These are phyloP conservation scores for Salvia splendens DNA, from an alignment of 257 asterid species.

Conservation along the genomic window DNA sequence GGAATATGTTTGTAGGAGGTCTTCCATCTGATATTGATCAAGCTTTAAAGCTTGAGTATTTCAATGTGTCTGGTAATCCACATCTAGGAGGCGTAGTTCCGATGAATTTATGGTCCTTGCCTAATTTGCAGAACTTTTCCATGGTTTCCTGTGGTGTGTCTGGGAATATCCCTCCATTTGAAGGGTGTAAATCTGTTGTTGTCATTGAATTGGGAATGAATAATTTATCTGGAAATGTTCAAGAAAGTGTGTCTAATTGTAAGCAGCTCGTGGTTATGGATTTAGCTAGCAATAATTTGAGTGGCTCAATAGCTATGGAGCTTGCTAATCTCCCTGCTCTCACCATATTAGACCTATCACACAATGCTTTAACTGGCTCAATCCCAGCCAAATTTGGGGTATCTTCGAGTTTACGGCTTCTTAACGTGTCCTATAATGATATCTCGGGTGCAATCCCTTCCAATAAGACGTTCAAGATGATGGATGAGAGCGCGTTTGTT, in stretches of 20 bases:
- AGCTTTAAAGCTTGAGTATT: conserved; percentile 60
- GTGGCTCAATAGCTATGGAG: conserved; percentile 65
- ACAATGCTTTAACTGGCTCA: conserved; percentile 60
- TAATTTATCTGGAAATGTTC: conserved; percentile 65
- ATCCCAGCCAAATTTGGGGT: conserved; percentile 56
- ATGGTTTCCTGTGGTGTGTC: conserved; percentile 68
- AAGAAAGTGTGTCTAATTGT: conserved; percentile 65
- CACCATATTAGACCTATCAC: conserved; percentile 60
- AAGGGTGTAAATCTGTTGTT: conserved; percentile 52
- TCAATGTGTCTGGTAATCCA: conserved; percentile 81
- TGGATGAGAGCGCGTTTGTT: conserved; percentile 70
- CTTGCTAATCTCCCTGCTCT: conserved; percentile 63
- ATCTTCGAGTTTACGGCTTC: conserved; percentile 55
- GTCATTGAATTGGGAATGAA: conserved; percentile 75
- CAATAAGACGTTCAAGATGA: conserved; percentile 42
- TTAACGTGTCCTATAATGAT: conserved; percentile 79
- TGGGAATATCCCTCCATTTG: conserved; percentile 73
- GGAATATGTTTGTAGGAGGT: conserved; percentile 72
- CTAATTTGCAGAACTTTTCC: conserved; percentile 72
- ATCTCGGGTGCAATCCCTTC: conserved; percentile 83
- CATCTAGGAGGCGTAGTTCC: conserved; percentile 72
- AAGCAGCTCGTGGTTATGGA: conserved; percentile 59
- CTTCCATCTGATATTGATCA: conserved; percentile 51
- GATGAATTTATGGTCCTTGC: conserved; percentile 55
- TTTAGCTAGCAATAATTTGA: conserved; percentile 62